A percentile compares a stretch with the other conserved stretches of the same genome.
These are phyloP conservation scores for Yamadazyma taylorii DNA, from an alignment of 1,139 yeast genomes.

Conservation along the genomic window DNA sequence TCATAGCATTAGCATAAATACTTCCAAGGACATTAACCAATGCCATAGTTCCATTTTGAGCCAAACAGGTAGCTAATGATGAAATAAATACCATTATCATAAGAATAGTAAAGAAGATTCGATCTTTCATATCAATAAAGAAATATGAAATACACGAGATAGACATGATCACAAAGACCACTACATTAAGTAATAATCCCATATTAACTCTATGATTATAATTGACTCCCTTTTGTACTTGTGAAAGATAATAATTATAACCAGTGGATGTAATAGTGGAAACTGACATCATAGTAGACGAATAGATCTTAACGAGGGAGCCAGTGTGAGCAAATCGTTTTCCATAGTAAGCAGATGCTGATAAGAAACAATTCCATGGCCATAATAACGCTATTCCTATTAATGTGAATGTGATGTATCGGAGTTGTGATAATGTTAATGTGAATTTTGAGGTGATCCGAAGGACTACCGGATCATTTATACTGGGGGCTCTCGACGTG, in stretches of 20 bases:
- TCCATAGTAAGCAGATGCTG: constrained; percentile 82
- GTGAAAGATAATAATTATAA: constrained; percentile 65
- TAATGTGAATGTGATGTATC: constrained; percentile 62
- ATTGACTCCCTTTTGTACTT: constrained; percentile 61
- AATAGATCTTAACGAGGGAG: constrained; percentile 57
- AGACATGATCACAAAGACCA: constrained; percentile 55
- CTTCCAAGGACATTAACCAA: constrained; percentile 78
- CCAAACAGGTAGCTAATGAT: constrained; percentile 65
- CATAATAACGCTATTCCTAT: constrained; percentile 80
- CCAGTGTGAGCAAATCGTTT: constrained; percentile 59
- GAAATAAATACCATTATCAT: constrained; percentile 62
- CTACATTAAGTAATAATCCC: constrained; percentile 60
- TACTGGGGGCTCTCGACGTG: constrained; percentile 1
- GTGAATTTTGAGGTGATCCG: constrained; percentile 16
- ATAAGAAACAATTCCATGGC: constrained; percentile 95
- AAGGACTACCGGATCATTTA: constrained; percentile 30
- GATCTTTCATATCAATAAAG: constrained; percentile 39
- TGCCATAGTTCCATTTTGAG: constrained; percentile 92
- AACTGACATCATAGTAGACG: constrained; percentile 87
- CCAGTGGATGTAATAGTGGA: constrained; percentile 71
- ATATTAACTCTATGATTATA: constrained; percentile 57
- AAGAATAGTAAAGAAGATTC: constrained; percentile 42
- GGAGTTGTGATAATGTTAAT: constrained; percentile 36
- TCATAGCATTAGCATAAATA: constrained; percentile 78
- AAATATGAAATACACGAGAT: constrained; percentile 47